phyloP scores from a whole-genome alignment of 1,284 basidiomycete genomes.

The Heliocybe sulcata region DNA sequence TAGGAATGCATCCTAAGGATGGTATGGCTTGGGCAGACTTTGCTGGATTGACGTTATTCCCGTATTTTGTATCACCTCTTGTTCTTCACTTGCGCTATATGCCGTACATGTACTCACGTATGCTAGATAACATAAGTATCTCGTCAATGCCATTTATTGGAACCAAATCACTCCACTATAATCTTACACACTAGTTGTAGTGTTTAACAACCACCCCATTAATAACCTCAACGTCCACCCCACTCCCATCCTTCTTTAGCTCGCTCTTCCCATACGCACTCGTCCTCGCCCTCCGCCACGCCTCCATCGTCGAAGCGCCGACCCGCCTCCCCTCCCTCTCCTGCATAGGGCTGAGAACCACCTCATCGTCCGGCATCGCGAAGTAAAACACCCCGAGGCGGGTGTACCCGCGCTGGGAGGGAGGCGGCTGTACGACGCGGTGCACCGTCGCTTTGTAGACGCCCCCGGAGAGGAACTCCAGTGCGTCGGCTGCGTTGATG shows the following conservation, averaged over 20 bases:
- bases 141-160: too few species aligned
- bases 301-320: conserved; percentile 27
- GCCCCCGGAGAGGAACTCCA: conserved; percentile 50
- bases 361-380: conserved; percentile 10
- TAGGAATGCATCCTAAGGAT: too few species aligned
- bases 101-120: too few species aligned
- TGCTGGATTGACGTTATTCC: too few species aligned
- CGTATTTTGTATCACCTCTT: too few species aligned
- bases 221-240: conserved; percentile 38
- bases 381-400: conserved; percentile 50
- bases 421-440: conserved; percentile 36
- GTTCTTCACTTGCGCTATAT: too few species aligned
- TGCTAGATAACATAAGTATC: too few species aligned
- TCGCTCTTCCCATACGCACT: conserved; percentile 24
- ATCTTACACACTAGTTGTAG: conserved; percentile 29
- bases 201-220: conserved; percentile 41
- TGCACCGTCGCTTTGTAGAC: conserved; percentile 29
- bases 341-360: conserved; percentile 26
- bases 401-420: conserved; percentile 36
- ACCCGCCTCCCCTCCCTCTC: too few species aligned
- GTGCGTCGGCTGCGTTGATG: conserved; percentile 51
- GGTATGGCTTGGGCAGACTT: too few species aligned
- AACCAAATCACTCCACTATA: neutral
- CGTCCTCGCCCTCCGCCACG: conserved; percentile 27
- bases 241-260: conserved; percentile 23